Conservation (phyloP, 2,329 filamentous ascomycete species). For the Thielaviopsis punctulata region DNA sequence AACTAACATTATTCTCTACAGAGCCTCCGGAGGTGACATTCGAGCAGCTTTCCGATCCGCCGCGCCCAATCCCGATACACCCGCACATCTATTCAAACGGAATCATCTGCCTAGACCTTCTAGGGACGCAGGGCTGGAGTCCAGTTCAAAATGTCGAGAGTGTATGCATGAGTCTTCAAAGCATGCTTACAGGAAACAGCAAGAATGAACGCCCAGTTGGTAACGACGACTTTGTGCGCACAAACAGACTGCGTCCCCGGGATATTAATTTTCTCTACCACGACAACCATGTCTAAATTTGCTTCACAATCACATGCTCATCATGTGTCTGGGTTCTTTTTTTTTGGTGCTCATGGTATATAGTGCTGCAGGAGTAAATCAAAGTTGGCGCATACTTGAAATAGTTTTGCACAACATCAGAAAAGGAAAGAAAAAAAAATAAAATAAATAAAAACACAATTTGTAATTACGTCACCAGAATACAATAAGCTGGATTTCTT, state of each 20-base stretch:
- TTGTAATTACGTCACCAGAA: no score
- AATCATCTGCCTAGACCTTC: slow-evolving; percentile 91
- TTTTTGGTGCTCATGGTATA: no score
- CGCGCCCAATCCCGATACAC: slow-evolving; percentile 68
- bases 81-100: slow-evolving; percentile 98
- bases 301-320: background rate
- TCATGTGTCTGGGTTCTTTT: background rate
- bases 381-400: no score
- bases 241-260: slow-evolving; percentile 60
- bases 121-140: slow-evolving; percentile 79
- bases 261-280: slow-evolving; percentile 93
- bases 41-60: slow-evolving; percentile 36
- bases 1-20: slow-evolving; percentile 20
- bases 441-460: no score
- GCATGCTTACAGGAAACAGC: slow-evolving; percentile 90
- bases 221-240: slow-evolving; percentile 73
- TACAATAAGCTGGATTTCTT: no score
- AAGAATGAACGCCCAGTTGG: slow-evolving; percentile 82
- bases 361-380: no score
- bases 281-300: slow-evolving; percentile 53
- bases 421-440: no score
- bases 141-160: slow-evolving; percentile 95
- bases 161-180: slow-evolving; percentile 92
- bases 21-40: slow-evolving; percentile 94
- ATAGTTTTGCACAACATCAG: no score